Evolutionary conservation across 352 stramenopile genomes (phyloP), one percentile per base, ranked within the genome.

Genomic region (Phytophthora lateralis): DNA sequence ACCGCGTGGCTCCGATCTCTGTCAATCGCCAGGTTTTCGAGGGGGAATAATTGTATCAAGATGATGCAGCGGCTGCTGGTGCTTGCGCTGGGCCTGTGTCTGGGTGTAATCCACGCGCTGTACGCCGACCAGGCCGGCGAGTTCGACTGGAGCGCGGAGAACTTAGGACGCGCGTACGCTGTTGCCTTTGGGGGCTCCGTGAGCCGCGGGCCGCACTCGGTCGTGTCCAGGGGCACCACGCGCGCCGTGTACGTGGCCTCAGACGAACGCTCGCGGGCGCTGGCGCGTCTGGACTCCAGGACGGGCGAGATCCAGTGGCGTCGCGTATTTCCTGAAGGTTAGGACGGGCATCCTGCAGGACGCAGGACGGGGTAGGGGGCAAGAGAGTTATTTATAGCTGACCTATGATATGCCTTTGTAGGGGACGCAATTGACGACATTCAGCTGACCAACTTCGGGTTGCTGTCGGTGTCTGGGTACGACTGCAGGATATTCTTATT

Each of bases 41-140:
- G 38, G 38, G 38, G 38, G 38, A 44, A 44, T 42, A 21, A 37
- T 15, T 15, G 8, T 37, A 15, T 37, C 11, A 61, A 58, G 37
- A 75, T 66, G 50, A 47, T 65, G 60, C 57, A 42, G 37, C 38
- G 58, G 48, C 51, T 73, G 43, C 57, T 69, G n/a, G 37, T 77
- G 18, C 42, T 54, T 32, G 63, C 46, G 15, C 43, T 46, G 39
- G 57, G 67, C 60, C 64, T 85, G 27, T 72, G 54, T 53, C 24
- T 79, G 38, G 44, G 63, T 18, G 21, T 43, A 14, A 41, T 63
- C 21, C 49, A 29, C 44, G 82, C 68, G 15, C 76, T 95, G 43
- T 93, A 80, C 62, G 79, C 86, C 35, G 86, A 95, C 62, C 86
- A 95, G 55, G 81, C 78, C 5, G 86, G 83, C 3, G 66, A 92